Evolutionary conservation across 352 stramenopile species (phyloP), one percentile per base, ranked within the genome.

Genomic region (Globisporangium splendens): DNA sequence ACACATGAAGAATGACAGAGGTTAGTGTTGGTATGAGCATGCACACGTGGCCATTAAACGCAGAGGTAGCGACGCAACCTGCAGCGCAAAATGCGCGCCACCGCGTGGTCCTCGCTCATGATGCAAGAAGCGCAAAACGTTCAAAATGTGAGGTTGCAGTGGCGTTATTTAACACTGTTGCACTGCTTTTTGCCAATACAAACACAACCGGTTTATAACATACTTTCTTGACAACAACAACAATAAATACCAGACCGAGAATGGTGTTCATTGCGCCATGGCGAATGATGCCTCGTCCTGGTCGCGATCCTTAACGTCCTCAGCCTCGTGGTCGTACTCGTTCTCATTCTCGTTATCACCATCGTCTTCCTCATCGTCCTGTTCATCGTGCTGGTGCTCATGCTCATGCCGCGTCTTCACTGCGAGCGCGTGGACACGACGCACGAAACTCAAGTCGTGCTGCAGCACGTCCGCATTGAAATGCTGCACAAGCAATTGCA

Each of bases 361-460:
- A 35, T 21, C 17, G 21, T 42, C 21, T 38, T 44, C 18, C 8
- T 66, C 43, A 18, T 64, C 50, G 11, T 71, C 53, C 2, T 50
- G 63, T 12, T 56, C 65, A 55, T 68, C 52, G 13, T 70, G 41
- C 46, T 78, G 80, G 4, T 61, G 54, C 1, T 61, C 43, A 56
- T 62, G 70, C 33, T 75, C 53, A 24, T 74, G 58, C 47, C 68
- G 67, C 15, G 72, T 76, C 64, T 84, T 89, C 5, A 65, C 60
- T 2, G 70, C 61, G 15, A 91, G 71, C 28, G 70, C 72, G 35
- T 89, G 73, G 31, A 89, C 67, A 50, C 79, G 73, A 17, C 77
- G 73, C 42, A 89, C 62, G 31, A 91, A 76, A n/a, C 63, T 78
- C 53, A 86, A 31, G 48, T 89, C 82, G 55, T 77, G 63, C 46